Evolutionary conservation across 345 rosid species (phyloP).

Genomic region (Microcos paniculata): DNA sequence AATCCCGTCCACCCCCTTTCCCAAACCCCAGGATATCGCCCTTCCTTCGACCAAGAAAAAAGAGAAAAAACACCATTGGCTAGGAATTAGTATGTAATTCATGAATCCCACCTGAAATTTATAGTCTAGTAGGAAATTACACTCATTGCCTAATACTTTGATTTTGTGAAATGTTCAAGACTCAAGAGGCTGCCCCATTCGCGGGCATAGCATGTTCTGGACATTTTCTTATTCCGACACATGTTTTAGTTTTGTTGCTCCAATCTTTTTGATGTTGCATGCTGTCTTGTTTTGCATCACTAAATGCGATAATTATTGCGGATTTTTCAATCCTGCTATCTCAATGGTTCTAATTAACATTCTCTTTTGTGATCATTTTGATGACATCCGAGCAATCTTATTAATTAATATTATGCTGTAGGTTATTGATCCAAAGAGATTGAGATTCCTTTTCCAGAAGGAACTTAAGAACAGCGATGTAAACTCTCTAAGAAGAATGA

Average conservation of each 20-base stretch:
- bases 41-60: no score
- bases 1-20: no score
- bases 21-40: no score
- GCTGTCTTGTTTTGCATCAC: neutral
- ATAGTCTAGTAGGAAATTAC: no score
- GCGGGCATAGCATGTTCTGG: neutral
- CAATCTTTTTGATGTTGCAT: neutral
- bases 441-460: slow-evolving; percentile 87
- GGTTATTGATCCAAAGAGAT: slow-evolving; percentile 68
- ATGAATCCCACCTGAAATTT: no score
- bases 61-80: no score
- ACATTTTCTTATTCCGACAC: neutral
- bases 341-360: neutral
- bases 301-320: neutral
- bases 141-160: no score
- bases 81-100: no score
- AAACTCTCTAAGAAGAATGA: slow-evolving; percentile 81
- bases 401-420: slow-evolving; percentile 20
- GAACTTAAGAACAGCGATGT: slow-evolving; percentile 96
- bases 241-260: neutral
- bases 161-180: no score
- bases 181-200: neutral
- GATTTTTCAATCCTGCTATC: neutral
- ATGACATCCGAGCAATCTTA: slow-evolving; percentile 1
- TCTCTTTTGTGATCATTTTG: neutral